Base-by-base conservation (phyloP, 2,329 filamentous ascomycete genomes). In the Hymenoscyphus fraxineus region DNA sequence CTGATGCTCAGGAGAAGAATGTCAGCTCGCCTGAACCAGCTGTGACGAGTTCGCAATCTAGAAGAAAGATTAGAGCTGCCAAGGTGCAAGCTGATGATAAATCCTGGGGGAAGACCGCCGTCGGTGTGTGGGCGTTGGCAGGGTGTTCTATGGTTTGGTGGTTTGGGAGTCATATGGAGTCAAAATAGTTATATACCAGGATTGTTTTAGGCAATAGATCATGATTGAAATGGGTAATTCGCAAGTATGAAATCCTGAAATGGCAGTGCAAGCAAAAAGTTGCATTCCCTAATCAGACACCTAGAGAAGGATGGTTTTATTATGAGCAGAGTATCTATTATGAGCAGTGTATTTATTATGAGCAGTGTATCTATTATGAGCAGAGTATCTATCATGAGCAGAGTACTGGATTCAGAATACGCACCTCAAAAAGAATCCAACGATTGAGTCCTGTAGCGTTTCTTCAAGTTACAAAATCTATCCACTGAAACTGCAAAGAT, bases 101-200 rank as follows among this genome's bases (percentile, higher is more conserved):
- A 62, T 90, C 87, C 85, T 88, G 85, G 82, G 83, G 80, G 1
- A 89, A 87, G 78, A 89, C 87, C 76, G 76, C 83, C 1, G 76
- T 85, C 38, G 87, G 87, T n/a, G 84, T 83, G 3, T 83, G 84
- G 22, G 84, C 85, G 7, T 76, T 90, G 61, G 82, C 80, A n/a
- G 86, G 85, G 0, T 89, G 86, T 70, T 83, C 81, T 10, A 74
- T 85, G 56, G 75, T 88, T 1, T 89, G 86, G 86, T 81, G 79
- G 5, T 66, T 86, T 22, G 82, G 84, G 4, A 27, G 47, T 27
- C 47, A 54, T 54, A 54, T 54, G 47, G 47, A 54, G 47, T 22
- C 47, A 3, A 54, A 54, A 22, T 54, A 54, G 47, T 54, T 54
- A 27, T 54, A 54, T 54, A 27, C 47, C 47, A 54, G 1, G 47